phyloP scores from a whole-genome alignment of 2,329 filamentous ascomycete species.

The Xylariomycetidae sp. region DNA sequence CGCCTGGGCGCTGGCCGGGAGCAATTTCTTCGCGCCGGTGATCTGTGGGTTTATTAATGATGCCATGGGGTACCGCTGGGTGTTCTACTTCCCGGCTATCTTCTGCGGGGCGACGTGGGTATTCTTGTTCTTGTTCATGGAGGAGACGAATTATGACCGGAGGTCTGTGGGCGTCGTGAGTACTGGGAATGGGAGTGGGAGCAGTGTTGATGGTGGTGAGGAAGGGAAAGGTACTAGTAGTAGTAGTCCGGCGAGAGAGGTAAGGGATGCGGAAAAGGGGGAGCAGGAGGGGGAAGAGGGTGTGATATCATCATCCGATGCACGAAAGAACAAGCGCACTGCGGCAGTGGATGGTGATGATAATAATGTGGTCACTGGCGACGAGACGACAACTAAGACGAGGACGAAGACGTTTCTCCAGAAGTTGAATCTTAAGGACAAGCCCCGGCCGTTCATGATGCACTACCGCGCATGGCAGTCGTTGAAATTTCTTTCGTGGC shows the following conservation, averaged over 20 bases:
- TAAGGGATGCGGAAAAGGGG: neutral
- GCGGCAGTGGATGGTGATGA: conserved; percentile 9
- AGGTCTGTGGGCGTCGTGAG: conserved; percentile 16
- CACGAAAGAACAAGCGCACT: conserved; percentile 13
- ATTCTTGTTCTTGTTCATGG: conserved; percentile 51
- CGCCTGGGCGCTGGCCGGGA: conserved; percentile 33
- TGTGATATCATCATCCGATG: neutral
- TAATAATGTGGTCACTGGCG: conserved; percentile 6
- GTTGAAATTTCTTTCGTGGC: conserved; percentile 34
- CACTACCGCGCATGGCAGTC: conserved; percentile 32
- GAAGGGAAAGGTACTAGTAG: too few species aligned
- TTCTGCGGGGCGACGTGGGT: conserved; percentile 31
- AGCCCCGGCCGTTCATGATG: conserved; percentile 36
- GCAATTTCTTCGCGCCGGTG: conserved; percentile 40
- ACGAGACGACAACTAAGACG: conserved; percentile 1
- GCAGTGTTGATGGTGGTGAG: conserved; percentile 8
- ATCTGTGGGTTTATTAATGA: conserved; percentile 42
- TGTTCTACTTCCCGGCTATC: conserved; percentile 38
- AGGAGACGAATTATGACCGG: conserved; percentile 53
- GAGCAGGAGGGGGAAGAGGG: too few species aligned
- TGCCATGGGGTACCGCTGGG: conserved; percentile 35
- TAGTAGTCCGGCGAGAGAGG: neutral
- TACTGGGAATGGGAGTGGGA: conserved; percentile 4
- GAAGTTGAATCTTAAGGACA: conserved; percentile 37
- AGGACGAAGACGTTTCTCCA: conserved; percentile 34